phyloP scores from a whole-genome alignment of 768 basidiomycete species.

The Clathrus columnatus region DNA sequence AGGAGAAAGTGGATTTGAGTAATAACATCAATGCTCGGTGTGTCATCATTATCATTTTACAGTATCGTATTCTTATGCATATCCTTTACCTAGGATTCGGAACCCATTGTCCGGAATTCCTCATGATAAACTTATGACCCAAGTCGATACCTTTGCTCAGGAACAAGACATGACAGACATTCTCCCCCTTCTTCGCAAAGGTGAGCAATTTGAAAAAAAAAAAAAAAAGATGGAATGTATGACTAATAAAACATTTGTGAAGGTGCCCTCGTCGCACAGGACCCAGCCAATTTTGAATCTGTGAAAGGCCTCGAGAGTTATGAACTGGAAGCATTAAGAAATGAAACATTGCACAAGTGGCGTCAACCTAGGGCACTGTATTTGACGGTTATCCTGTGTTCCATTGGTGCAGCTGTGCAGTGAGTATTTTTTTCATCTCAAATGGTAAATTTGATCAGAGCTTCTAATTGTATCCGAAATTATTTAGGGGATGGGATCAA shows the following conservation, averaged over 20 bases:
- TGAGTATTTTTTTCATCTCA: slow-evolving; percentile 9
- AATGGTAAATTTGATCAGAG: too few species aligned
- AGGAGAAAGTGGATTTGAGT: background rate
- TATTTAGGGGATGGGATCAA: slow-evolving; percentile 46
- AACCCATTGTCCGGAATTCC: slow-evolving; percentile 21
- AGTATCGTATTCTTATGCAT: background rate
- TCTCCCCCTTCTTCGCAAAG: slow-evolving; percentile 16
- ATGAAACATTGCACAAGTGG: slow-evolving; percentile 20
- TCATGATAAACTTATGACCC: slow-evolving; percentile 13
- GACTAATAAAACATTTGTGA: background rate
- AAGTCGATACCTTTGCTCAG: slow-evolving; percentile 15
- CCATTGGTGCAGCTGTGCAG: slow-evolving; percentile 20
- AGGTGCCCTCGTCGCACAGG: slow-evolving; percentile 19
- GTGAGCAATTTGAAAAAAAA: too few species aligned
- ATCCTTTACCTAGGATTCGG: slow-evolving; percentile 9
- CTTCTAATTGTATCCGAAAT: background rate
- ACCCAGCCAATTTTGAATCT: slow-evolving; percentile 25
- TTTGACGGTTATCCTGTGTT: slow-evolving; percentile 18
- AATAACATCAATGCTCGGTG: background rate
- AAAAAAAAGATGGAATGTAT: background rate
- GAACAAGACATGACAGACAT: slow-evolving; percentile 17
- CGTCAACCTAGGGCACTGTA: slow-evolving; percentile 19
- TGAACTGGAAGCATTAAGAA: slow-evolving; percentile 20
- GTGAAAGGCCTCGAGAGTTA: slow-evolving; percentile 19
- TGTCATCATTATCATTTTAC: background rate